These are phyloP conservation scores for Lipomyces japonicus DNA, from an alignment of 805 yeast species.

Conservation along the genomic window DNA sequence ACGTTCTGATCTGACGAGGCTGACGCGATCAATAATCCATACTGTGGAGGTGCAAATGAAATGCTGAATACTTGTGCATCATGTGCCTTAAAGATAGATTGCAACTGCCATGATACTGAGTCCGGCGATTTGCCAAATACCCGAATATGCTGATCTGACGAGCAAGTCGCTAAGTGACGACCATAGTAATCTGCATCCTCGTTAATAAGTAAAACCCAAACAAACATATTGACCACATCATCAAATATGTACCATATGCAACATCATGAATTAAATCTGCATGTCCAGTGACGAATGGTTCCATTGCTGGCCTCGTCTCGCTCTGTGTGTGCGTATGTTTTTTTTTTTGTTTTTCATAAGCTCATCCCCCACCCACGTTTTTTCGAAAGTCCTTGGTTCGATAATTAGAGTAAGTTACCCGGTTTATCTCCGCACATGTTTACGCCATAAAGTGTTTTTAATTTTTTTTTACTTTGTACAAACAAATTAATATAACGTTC, in stretches of 20 bases:
- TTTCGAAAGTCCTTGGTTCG: slow-evolving; percentile 2
- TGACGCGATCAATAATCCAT: slow-evolving; percentile 79
- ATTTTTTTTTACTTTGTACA: too few species aligned
- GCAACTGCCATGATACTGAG: slow-evolving; percentile 67
- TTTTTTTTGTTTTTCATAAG: too few species aligned
- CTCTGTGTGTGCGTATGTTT: neutral
- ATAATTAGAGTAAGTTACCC: slow-evolving; percentile 6
- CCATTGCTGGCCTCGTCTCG: slow-evolving; percentile 39
- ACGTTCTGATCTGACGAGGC: slow-evolving; percentile 88
- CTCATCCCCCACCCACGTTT: too few species aligned
- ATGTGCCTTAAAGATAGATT: slow-evolving; percentile 94
- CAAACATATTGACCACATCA: neutral
- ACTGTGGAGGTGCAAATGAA: slow-evolving; percentile 93
- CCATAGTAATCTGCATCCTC: slow-evolving; percentile 69
- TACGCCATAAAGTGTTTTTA: too few species aligned
- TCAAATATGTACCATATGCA: slow-evolving; percentile 52
- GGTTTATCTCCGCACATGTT: too few species aligned
- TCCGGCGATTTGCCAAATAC: slow-evolving; percentile 72
- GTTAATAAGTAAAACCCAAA: neutral
- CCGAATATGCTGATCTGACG: slow-evolving; percentile 89
- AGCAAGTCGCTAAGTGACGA: slow-evolving; percentile 84
- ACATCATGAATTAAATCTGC: slow-evolving; percentile 90
- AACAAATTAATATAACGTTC: too few species aligned
- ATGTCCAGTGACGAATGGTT: slow-evolving; percentile 84
- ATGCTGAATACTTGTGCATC: slow-evolving; percentile 80